Evolutionary conservation across 305 asterid species (phyloP).

Genomic region (Fraxinus floribunda): DNA sequence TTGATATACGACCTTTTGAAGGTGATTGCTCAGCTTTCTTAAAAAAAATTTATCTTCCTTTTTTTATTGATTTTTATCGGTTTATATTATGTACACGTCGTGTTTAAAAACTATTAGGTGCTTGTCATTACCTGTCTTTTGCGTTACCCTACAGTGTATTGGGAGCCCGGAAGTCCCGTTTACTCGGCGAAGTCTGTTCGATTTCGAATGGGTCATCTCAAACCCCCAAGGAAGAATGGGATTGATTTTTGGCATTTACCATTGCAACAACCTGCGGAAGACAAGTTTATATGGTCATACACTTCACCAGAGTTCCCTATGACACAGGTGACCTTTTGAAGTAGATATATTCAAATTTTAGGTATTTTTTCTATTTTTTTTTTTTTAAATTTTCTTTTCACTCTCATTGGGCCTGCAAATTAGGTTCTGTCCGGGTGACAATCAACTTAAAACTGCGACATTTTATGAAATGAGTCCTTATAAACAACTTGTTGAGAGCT

Average conservation of each 20-base stretch:
- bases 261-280: constrained; percentile 37
- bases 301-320: constrained; percentile 54
- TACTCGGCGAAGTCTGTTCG: constrained; percentile 63
- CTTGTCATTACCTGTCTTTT: neutral
- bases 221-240: constrained; percentile 27
- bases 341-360: neutral
- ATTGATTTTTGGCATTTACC: constrained; percentile 23
- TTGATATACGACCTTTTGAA: constrained; percentile 52
- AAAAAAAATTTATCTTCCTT: neutral
- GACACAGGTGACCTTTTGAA: constrained; percentile 45
- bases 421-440: neutral
- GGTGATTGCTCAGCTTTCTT: constrained; percentile 33
- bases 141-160: constrained; percentile 31
- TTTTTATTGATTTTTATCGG: neutral
- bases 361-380: too few species aligned
- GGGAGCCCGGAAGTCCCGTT: constrained; percentile 46
- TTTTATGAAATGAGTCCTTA: neutral
- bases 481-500: neutral
- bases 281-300: constrained; percentile 61
- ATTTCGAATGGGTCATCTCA: constrained; percentile 56
- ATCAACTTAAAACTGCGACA: neutral
- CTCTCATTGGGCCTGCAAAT: neutral
- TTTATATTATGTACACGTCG: neutral
- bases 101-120: neutral
- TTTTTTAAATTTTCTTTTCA: neutral